Evolutionary conservation across 1,139 yeast species (phyloP).

Genomic region (Saccharomyces hybrid): DNA sequence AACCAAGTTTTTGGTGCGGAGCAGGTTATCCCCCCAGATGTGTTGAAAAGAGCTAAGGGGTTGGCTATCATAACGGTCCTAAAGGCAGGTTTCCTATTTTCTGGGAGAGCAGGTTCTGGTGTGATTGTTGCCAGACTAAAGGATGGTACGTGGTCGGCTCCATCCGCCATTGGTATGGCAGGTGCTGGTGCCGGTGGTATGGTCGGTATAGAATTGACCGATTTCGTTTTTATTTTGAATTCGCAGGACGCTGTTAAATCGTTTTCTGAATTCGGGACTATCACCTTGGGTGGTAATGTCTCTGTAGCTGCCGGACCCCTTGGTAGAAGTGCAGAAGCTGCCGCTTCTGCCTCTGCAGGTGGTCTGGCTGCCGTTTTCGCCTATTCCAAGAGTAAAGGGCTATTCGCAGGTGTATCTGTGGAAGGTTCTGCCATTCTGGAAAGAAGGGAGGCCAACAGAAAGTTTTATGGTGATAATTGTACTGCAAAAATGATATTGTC

Average conservation of each 20-base stretch:
- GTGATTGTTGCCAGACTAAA: constrained; percentile 88
- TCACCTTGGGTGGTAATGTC: constrained; percentile 90
- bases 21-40: constrained; percentile 80
- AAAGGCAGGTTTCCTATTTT: constrained; percentile 91
- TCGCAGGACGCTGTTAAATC: constrained; percentile 83
- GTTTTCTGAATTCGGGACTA: constrained; percentile 88
- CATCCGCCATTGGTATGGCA: constrained; percentile 89
- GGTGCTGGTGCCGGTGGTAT: constrained; percentile 99
- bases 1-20: constrained; percentile 89
- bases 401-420: constrained; percentile 93
- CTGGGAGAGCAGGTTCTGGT: constrained; percentile 97
- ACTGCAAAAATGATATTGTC: constrained; percentile 76
- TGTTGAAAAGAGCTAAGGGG: constrained; percentile 86
- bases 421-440: constrained; percentile 94
- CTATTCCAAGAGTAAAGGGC: constrained; percentile 91
- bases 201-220: constrained; percentile 93
- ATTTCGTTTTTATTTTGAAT: constrained; percentile 88
- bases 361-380: constrained; percentile 87
- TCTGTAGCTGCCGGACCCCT: constrained; percentile 98
- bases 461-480: constrained; percentile 81
- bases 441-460: constrained; percentile 93
- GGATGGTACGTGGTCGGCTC: constrained; percentile 98
- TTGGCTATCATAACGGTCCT: constrained; percentile 83
- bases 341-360: constrained; percentile 86
- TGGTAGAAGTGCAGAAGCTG: constrained; percentile 97